These are phyloP conservation scores for Talaromyces nanjingensis DNA, from an alignment of 495 filamentous ascomycete species.

Conservation along the genomic window DNA sequence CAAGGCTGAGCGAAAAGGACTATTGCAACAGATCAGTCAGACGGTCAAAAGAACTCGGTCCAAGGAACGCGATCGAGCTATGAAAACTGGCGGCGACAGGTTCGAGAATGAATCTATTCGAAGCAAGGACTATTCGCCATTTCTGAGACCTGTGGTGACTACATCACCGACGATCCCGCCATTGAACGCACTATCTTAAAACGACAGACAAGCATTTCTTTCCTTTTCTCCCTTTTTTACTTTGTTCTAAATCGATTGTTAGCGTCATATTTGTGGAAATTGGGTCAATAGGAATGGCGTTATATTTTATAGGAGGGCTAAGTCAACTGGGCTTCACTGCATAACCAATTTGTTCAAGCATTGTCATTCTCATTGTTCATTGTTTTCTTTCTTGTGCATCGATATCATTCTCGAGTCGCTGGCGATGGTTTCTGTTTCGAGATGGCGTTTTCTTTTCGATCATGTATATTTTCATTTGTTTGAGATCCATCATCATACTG, in stretches of 20 bases:
- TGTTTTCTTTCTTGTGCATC: background rate
- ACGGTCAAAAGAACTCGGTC: conserved; percentile 46
- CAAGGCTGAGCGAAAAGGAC: conserved; percentile 40
- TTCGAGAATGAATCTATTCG: conserved; percentile 1
- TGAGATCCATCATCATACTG: conserved; percentile 2
- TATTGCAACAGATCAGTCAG: conserved; percentile 42
- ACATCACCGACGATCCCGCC: conserved; percentile 8
- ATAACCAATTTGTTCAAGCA: background rate
- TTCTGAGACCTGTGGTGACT: background rate
- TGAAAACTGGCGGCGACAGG: background rate
- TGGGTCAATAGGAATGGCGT: background rate
- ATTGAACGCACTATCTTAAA: background rate
- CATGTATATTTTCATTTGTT: conserved; percentile 5
- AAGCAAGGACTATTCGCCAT: conserved; percentile 7
- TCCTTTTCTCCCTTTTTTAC: background rate
- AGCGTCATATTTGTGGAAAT: conserved; percentile 1
- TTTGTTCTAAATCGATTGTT: background rate
- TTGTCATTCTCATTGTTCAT: background rate
- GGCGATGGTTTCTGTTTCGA: background rate
- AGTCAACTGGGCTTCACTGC: background rate
- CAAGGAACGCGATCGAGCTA: conserved; percentile 25
- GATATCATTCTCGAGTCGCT: conserved; percentile 2
- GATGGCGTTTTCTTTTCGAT: background rate
- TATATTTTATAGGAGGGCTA: background rate
- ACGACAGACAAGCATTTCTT: background rate